phyloP scores from a whole-genome alignment of 305 asterid species.

The Coffea humblotiana region DNA sequence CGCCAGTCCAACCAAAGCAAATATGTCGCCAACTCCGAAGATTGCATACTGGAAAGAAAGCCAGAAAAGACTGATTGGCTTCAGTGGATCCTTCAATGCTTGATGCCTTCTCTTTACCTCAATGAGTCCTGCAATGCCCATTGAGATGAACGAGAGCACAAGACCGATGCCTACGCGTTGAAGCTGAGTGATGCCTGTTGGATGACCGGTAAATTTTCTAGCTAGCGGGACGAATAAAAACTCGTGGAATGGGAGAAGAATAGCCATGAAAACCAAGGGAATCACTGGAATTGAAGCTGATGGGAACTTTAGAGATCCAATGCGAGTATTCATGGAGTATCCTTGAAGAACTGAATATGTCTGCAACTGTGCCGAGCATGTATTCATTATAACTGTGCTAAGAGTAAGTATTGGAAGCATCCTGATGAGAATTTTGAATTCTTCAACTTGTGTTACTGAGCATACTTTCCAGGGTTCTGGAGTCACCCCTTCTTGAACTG shows the following conservation, averaged over 20 bases:
- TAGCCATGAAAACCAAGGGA: constrained; percentile 56
- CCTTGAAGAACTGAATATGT: constrained; percentile 69
- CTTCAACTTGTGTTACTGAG: constrained; percentile 69
- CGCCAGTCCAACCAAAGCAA: constrained; percentile 72
- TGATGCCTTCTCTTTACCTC: constrained; percentile 51
- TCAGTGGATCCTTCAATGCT: constrained; percentile 21
- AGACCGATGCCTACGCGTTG: constrained; percentile 68
- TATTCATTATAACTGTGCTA: constrained; percentile 63
- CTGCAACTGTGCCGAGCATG: constrained; percentile 65
- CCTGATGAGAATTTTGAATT: constrained; percentile 51
- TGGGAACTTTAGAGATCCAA: constrained; percentile 50
- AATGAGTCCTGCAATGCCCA: constrained; percentile 44
- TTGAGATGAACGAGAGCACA: constrained; percentile 45
- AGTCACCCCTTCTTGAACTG: constrained; percentile 23
- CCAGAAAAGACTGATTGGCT: constrained; percentile 41
- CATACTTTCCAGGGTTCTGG: constrained; percentile 46
- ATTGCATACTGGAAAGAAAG: constrained; percentile 59
- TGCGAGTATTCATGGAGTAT: constrained; percentile 35
- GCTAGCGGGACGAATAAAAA: constrained; percentile 44
- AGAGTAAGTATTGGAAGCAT: constrained; percentile 64
- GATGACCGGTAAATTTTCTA: constrained; percentile 44
- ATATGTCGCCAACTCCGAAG: constrained; percentile 80
- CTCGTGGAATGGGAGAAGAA: constrained; percentile 60
- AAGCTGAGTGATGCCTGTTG: constrained; percentile 59
- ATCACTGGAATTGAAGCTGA: constrained; percentile 61